Base-by-base conservation (phyloP, 805 yeast genomes). In the Spathaspora arborariae region DNA sequence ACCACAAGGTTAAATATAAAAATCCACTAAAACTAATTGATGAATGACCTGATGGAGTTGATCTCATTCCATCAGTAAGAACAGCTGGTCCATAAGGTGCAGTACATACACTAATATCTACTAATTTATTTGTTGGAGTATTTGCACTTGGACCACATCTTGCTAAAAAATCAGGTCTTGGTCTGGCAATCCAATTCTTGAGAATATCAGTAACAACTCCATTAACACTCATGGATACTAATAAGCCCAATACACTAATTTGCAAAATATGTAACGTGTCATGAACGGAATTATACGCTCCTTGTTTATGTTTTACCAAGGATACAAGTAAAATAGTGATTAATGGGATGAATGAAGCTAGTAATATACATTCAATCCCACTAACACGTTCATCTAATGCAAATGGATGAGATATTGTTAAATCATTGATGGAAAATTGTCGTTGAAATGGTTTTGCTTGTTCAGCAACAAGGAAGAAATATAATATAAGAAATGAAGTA, bases 21-120 rank as follows among this genome's bases (percentile, higher is more conserved):
- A 79, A 62, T 1, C 80, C 79, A 13, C 76, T 62, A 56, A 80
- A 80, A n/a, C 82, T 69, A 35, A 74, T 66, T 2, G 80, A 69
- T 8, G 80, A 65, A 53, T 80, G 85, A 20, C 85, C 85, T 6
- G 81, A 75, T 0, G 85, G 85, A 5, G 81, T 74, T 21, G 79
- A 70, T 50, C 79, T 69, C 70, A 77, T 72, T 2, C 84, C 85
- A 51, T 80, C 85, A 15, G 56, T 51, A 21, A 80, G 58, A 2
- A 55, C 39, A 7, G 45, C 44, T 15, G 39, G 16, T 5, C 71
- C 72, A 42, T 56, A 55, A 1, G 72, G 72, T 2, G 68, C 65
- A 10, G 68, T 57, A 47, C 73, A 68, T 9, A 62, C 65, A 4
- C 48, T 49, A 18, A 65, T 45, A 16, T 57, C 62, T 10, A 64